Conservation (phyloP, 768 basidiomycete genomes). For the Leccinum disarticulatum region DNA sequence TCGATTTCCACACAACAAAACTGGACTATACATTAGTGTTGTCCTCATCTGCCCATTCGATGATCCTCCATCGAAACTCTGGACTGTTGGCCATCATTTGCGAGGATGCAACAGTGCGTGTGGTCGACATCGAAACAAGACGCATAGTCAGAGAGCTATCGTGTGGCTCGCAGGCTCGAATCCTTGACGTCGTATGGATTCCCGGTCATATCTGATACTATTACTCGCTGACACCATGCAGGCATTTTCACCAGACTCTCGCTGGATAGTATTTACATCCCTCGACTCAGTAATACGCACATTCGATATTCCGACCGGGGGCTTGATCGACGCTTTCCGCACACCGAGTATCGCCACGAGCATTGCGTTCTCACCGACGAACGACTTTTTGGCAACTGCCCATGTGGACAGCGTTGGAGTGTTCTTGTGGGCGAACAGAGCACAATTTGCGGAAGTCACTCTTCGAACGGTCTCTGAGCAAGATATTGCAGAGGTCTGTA, state of each 20-base stretch:
- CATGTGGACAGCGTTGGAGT: conserved; percentile 95
- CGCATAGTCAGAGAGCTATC: conserved; percentile 85
- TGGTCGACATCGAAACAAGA: conserved; percentile 90
- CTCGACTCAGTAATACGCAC: conserved; percentile 92
- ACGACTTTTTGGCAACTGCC: conserved; percentile 93
- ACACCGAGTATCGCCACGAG: conserved; percentile 87
- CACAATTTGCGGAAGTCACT: conserved; percentile 86
- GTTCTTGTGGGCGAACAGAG: conserved; percentile 97
- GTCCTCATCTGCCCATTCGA: conserved; percentile 66
- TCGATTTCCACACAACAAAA: conserved; percentile 88
- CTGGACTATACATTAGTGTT: conserved; percentile 66
- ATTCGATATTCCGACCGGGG: conserved; percentile 92
- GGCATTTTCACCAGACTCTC: conserved; percentile 93
- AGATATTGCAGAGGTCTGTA: conserved; percentile 61
- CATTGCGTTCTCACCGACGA: conserved; percentile 89
- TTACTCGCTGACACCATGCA: conserved; percentile 32
- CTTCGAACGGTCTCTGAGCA: conserved; percentile 79
- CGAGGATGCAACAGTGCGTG: conserved; percentile 81
- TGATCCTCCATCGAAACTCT: conserved; percentile 80
- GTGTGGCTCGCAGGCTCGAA: conserved; percentile 72
- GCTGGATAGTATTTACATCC: conserved; percentile 89
- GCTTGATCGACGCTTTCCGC: conserved; percentile 88
- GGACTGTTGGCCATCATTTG: conserved; percentile 80
- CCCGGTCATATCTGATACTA: not conserved
- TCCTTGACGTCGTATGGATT: conserved; percentile 79